A percentile compares a stretch with the other conserved stretches of the same genome.
phyloP scores from a whole-genome alignment of 2,329 filamentous ascomycete genomes.

The Fonsecaea erecta region DNA sequence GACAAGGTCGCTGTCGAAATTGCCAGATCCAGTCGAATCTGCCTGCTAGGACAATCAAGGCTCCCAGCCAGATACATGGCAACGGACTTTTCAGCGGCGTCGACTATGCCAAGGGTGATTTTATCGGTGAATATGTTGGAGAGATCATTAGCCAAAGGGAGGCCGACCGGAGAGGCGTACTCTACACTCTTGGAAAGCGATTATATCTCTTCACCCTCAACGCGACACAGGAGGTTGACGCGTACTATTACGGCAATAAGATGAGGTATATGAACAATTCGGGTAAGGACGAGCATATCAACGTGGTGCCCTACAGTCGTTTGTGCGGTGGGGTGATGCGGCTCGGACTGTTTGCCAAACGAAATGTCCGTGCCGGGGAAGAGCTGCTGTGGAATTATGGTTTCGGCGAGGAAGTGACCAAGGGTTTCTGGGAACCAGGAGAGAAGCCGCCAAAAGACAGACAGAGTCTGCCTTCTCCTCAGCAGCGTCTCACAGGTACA shows the following conservation, averaged over 20 bases:
- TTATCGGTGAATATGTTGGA: slow-evolving; percentile 79
- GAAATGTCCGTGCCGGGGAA: slow-evolving; percentile 71
- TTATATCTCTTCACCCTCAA: slow-evolving; percentile 61
- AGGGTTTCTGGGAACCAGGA: slow-evolving; percentile 38
- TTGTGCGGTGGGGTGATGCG: slow-evolving; percentile 77
- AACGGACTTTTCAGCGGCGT: slow-evolving; percentile 77
- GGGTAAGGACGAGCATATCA: slow-evolving; percentile 56
- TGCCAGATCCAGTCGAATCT: slow-evolving; percentile 71
- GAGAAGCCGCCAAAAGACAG: slow-evolving; percentile 25
- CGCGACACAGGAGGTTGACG: slow-evolving; percentile 64
- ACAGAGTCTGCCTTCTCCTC: slow-evolving; percentile 20
- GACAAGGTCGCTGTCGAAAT: slow-evolving; percentile 70
- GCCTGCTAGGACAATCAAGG: slow-evolving; percentile 69
- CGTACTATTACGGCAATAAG: slow-evolving; percentile 76
- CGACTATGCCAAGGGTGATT: slow-evolving; percentile 69
- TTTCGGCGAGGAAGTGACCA: slow-evolving; percentile 44
- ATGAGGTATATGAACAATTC: slow-evolving; percentile 85
- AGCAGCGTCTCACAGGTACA: slow-evolving; percentile 21
- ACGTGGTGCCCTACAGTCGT: slow-evolving; percentile 69
- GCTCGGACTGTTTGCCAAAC: slow-evolving; percentile 72
- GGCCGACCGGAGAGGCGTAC: slow-evolving; percentile 68
- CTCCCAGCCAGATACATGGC: slow-evolving; percentile 66
- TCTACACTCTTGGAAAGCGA: slow-evolving; percentile 46
- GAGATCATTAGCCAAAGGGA: slow-evolving; percentile 75
- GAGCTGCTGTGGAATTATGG: slow-evolving; percentile 85